phyloP scores from a whole-genome alignment of 768 basidiomycete genomes.

The Podaxis pistillaris region DNA sequence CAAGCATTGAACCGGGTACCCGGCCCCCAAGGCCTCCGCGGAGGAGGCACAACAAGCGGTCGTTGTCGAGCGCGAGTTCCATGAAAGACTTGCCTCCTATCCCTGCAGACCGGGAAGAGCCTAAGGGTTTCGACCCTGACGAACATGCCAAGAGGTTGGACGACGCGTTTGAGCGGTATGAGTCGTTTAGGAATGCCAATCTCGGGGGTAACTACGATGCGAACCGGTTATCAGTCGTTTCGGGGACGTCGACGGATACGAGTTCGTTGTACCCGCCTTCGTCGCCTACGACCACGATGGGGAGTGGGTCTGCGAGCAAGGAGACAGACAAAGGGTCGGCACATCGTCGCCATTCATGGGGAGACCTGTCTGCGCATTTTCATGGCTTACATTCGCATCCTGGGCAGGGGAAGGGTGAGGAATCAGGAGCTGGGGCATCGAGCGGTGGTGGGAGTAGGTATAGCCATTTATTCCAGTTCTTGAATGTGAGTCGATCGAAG shows the following conservation, averaged over 20 bases:
- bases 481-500: constrained; percentile 48
- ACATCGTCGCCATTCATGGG: not conserved
- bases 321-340: not conserved
- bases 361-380: constrained; percentile 15
- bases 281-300: constrained; percentile 40
- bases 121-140: constrained; percentile 22
- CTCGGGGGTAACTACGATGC: constrained; percentile 23
- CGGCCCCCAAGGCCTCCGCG: not conserved
- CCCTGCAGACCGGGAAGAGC: constrained; percentile 13
- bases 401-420: constrained; percentile 4
- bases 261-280: constrained; percentile 24
- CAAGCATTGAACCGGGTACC: not conserved
- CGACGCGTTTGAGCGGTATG: constrained; percentile 90
- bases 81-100: constrained; percentile 7
- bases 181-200: constrained; percentile 67
- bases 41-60: not conserved
- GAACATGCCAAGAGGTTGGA: constrained; percentile 53
- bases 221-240: constrained; percentile 65
- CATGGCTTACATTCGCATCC: constrained; percentile 3
- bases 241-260: constrained; percentile 36
- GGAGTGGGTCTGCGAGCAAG: constrained; percentile 18
- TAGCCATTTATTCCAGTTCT: constrained; percentile 58
- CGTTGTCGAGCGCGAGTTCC: not conserved
- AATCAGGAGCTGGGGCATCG: constrained; percentile 7
- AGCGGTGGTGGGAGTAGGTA: constrained; percentile 31